Conservation (phyloP, 1,139 yeast species). For the Yamadazyma atlantica region DNA sequence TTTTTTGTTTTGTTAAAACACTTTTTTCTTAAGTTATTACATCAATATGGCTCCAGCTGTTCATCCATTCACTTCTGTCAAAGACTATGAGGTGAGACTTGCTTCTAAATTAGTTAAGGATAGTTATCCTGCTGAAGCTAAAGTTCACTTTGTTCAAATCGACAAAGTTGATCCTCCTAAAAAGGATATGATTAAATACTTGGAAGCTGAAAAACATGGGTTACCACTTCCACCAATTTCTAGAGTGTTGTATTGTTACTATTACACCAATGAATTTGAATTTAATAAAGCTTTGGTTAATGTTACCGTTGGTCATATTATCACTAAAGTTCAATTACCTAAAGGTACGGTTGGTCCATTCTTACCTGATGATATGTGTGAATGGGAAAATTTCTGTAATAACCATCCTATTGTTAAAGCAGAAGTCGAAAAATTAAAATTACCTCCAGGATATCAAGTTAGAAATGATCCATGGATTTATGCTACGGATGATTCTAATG, state of each 20-base stretch:
- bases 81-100: constrained; percentile 61
- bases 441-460: constrained; percentile 55
- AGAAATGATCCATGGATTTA: constrained; percentile 88
- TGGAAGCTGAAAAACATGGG: constrained; percentile 70
- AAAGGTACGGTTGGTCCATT: constrained; percentile 73
- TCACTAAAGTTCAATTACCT: constrained; percentile 57
- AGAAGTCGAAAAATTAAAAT: constrained; percentile 63
- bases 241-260: constrained; percentile 68
- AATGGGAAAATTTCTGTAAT: constrained; percentile 51
- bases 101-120: constrained; percentile 67
- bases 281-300: constrained; percentile 77
- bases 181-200: constrained; percentile 63
- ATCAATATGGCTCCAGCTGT: constrained; percentile 12
- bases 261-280: constrained; percentile 55
- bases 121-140: constrained; percentile 45
- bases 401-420: constrained; percentile 60
- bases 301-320: constrained; percentile 61
- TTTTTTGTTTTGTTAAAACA: too few relatives aligned
- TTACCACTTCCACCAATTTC: constrained; percentile 55
- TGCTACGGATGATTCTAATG: constrained; percentile 70
- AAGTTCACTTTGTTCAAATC: constrained; percentile 69
- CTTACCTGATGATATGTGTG: constrained; percentile 66
- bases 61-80: constrained; percentile 69
- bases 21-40: too few relatives aligned
- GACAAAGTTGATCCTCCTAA: constrained; percentile 84